A percentile compares a stretch with the other conserved stretches of the same genome.
These are phyloP conservation scores for Xylaria sp. DNA, from an alignment of 2,329 filamentous ascomycete genomes.

Conservation along the genomic window DNA sequence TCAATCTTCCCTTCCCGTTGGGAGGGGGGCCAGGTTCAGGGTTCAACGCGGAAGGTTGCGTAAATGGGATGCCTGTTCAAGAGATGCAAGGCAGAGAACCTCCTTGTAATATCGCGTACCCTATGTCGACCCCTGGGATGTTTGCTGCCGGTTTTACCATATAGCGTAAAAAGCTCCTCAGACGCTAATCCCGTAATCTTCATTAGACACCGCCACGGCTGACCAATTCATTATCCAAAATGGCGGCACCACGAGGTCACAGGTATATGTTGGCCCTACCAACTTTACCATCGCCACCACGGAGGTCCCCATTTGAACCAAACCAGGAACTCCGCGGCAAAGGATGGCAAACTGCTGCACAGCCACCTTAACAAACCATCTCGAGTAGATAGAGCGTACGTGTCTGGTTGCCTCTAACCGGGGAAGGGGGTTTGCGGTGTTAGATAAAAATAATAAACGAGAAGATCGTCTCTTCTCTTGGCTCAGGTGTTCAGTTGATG, in stretches of 20 bases:
- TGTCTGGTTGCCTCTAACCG: too few species aligned
- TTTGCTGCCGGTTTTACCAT: background rate
- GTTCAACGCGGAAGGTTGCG: background rate
- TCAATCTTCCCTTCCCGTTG: background rate
- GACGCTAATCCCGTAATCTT: constrained; percentile 2
- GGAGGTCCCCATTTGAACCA: constrained; percentile 12
- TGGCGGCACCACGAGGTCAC: constrained; percentile 6
- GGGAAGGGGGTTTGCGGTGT: too few species aligned
- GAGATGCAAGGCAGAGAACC: background rate
- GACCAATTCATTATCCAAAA: constrained; percentile 12
- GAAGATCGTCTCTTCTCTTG: too few species aligned
- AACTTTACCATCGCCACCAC: constrained; percentile 15
- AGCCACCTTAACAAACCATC: too few species aligned
- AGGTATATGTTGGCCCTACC: constrained; percentile 16
- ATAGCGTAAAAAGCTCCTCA: background rate
- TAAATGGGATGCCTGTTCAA: background rate
- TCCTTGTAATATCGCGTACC: background rate
- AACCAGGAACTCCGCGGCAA: background rate
- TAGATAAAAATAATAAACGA: too few species aligned
- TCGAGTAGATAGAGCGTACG: too few species aligned
- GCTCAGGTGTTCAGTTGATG: too few species aligned
- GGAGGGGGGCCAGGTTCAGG: background rate
- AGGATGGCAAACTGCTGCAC: too few species aligned
- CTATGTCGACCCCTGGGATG: background rate
- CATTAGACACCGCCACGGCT: constrained; percentile 13